Evolutionary conservation across 1,284 basidiomycete genomes (phyloP).

Genomic region (Trichosporon sp.): DNA sequence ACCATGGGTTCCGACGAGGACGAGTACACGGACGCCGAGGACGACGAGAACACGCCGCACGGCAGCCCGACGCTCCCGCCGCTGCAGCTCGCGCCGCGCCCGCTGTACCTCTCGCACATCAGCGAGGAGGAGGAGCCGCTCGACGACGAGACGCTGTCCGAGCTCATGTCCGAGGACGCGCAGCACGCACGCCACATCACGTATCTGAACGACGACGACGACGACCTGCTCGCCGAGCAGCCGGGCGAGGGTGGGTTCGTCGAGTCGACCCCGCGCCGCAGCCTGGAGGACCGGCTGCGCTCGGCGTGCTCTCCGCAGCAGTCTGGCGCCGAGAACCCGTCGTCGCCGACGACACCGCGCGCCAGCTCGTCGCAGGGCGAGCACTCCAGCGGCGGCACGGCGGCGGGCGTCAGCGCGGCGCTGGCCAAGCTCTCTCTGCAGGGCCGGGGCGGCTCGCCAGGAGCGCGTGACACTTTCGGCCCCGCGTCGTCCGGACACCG

Average conservation of each 20-base stretch:
- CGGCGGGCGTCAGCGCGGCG: not conserved
- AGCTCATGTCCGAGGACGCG: conserved; percentile 16
- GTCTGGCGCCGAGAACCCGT: not conserved
- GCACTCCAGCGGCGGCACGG: not conserved
- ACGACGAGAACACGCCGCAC: conserved; percentile 7
- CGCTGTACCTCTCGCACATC: conserved; percentile 18
- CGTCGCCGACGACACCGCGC: not conserved
- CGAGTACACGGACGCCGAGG: conserved; percentile 2
- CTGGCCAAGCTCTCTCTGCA: not conserved
- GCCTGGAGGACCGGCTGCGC: conserved; percentile 16
- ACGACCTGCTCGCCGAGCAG: conserved; percentile 12
- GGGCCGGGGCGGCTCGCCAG: not conserved
- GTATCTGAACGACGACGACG: conserved; percentile 5
- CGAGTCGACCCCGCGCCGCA: not conserved
- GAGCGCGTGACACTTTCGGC: not conserved
- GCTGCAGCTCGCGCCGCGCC: conserved; percentile 1
- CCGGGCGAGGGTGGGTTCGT: not conserved
- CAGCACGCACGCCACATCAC: conserved; percentile 8
- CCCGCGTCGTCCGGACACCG: not conserved
- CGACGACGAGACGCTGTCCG: conserved; percentile 20
- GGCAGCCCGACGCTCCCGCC: conserved; percentile 6
- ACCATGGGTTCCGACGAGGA: not conserved
- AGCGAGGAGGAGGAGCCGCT: conserved; percentile 23
- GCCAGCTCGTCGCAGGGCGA: not conserved
- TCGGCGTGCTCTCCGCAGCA: not conserved